Evolutionary conservation across 495 filamentous ascomycete genomes (phyloP).

Genomic region (Oleoguttula mirabilis): DNA sequence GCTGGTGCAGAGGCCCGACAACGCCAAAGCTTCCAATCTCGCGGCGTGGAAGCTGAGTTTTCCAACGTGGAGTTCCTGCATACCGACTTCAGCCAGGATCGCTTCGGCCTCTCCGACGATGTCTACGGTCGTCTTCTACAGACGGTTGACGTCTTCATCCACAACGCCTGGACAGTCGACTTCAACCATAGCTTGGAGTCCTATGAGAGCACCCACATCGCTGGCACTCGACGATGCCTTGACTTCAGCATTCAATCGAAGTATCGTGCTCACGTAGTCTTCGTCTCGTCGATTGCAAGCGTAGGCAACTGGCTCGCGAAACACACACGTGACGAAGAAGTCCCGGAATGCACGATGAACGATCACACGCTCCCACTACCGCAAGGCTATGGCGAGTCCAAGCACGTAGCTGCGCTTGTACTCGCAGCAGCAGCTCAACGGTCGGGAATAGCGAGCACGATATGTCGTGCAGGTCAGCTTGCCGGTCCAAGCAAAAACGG

Average conservation of each 20-base stretch:
- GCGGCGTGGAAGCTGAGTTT: background rate
- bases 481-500: slow-evolving; percentile 4
- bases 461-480: slow-evolving; percentile 11
- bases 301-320: slow-evolving; percentile 4
- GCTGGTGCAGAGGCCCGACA: slow-evolving; percentile 2
- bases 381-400: slow-evolving; percentile 14
- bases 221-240: slow-evolving; percentile 1
- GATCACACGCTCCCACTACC: slow-evolving; percentile 3
- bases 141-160: slow-evolving; percentile 28
- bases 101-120: slow-evolving; percentile 17
- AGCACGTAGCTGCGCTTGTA: slow-evolving; percentile 11
- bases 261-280: slow-evolving; percentile 5
- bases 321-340: background rate
- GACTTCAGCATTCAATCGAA: slow-evolving; percentile 3
- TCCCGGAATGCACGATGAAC: slow-evolving; percentile 7
- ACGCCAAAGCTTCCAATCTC: background rate
- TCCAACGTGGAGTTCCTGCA: slow-evolving; percentile 19
- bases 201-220: slow-evolving; percentile 21
- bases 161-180: slow-evolving; percentile 38
- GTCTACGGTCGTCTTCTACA: slow-evolving; percentile 15
- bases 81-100: slow-evolving; percentile 13
- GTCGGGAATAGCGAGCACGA: background rate
- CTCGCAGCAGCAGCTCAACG: background rate
- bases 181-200: slow-evolving; percentile 33
- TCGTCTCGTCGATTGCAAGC: slow-evolving; percentile 12